Percentiles rank a stretch among this genome's conserved stretches.
phyloP scores from a whole-genome alignment of 2,329 filamentous ascomycete species.

The Pestalotiopsis sp. region DNA sequence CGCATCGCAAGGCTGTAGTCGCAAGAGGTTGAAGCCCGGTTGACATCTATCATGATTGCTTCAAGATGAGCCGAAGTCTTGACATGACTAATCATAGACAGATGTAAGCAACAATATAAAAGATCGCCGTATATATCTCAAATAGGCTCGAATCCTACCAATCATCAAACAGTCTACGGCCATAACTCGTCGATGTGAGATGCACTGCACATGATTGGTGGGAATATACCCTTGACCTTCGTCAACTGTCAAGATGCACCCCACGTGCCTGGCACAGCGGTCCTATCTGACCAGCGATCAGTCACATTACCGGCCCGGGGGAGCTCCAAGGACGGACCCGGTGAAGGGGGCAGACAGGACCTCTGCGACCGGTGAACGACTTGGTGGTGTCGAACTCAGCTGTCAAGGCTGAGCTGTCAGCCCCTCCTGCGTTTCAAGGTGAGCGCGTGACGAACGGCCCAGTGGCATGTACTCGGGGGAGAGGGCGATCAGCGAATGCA shows the following conservation, averaged over 20 bases:
- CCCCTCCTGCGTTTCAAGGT: slow-evolving; percentile 4
- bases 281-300: slow-evolving; percentile 10
- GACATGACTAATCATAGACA: background rate
- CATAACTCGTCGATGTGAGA: too few relatives aligned
- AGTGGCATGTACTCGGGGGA: background rate
- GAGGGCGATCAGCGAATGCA: background rate
- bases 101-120: too few relatives aligned
- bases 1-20: too few relatives aligned
- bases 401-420: slow-evolving; percentile 12
- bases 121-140: too few relatives aligned
- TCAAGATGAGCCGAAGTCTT: too few relatives aligned
- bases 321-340: background rate
- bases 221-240: background rate
- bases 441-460: slow-evolving; percentile 5
- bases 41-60: too few relatives aligned
- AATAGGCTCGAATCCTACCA: too few relatives aligned
- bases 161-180: too few relatives aligned
- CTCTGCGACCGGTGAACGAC: slow-evolving; percentile 10
- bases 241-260: background rate
- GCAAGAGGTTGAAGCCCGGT: too few relatives aligned
- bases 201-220: background rate
- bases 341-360: background rate
- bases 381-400: slow-evolving; percentile 6
- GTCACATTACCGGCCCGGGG: background rate
- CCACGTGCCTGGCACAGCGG: slow-evolving; percentile 1